Evolutionary conservation across 208 protist species (phyloP), one percentile per base, ranked within the genome.

Genomic region (Wallacemonas rigidus): DNA sequence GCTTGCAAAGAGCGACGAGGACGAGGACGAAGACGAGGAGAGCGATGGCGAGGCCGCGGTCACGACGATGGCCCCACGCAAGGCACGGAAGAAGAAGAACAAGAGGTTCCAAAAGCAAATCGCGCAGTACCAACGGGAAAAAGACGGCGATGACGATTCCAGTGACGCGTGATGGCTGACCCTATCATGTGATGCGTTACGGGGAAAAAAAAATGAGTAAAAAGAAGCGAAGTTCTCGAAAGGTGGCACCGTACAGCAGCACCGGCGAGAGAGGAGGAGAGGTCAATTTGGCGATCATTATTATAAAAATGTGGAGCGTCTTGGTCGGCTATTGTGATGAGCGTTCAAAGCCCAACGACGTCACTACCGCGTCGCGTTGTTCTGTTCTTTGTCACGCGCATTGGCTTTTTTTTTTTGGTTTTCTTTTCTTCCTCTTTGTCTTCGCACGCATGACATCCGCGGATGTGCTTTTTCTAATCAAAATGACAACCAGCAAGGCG

Each of bases 51-150:
- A 53, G 2, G 53, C 45, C 60, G 17, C 67, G 9, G 47, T 54
- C 40, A 60, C 67, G 2, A 48, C 67, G 17, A 64, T 50, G 57
- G 35, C 58, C 44, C 67, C 79, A 40, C 79, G 75, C 40, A 65
- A 73, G 41, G 71, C 76, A 61, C 79, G 79, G 43, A 81, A 76
- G 65, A 74, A 75, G 62, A 56, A 57, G 41, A 65, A 85, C 48
- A 69, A 81, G 60, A 76, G 79, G 71, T 74, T 62, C 9, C 63
- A 82, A 62, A 70, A 78, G 65, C 74, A 76, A 55, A 69, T 69
- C 48, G 50, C 17, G n/a, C 64, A 69, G 50, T 69, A 69, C 64
- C 67, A 63, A 53, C 69, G 79, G 56, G 26, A 67, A 17, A 61
- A 82, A 43, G 53, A 1, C 43, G 54, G 39, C 14, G 58, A 71